Base-by-base conservation (phyloP, 331 rosid genomes). In the Quercus tomentella region DNA sequence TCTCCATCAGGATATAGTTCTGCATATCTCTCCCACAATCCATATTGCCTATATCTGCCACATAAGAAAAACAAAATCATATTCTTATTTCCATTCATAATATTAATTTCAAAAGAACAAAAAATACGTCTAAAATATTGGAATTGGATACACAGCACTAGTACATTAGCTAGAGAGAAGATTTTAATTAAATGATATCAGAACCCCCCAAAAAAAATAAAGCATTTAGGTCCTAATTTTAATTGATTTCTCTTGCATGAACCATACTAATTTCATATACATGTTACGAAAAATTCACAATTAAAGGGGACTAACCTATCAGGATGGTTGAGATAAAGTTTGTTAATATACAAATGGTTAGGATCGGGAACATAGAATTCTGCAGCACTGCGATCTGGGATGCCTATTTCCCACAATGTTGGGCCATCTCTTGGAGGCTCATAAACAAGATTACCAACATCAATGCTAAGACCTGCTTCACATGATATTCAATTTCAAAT, bases 371-470 rank as follows among this genome's bases (percentile, higher is more conserved):
- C 78, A 66, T 84, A 93, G 69, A 93, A 96, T 76, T 84, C 97
- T 31, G 88, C 88, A 17, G 97, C 96, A 35, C 90, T 82, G 2
- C 97, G 96, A 80, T 96, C 96, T 4, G 99, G 99, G 69, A 87
- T 84, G 45, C 99, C 98, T 77, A 96, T 96, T 81, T 96, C 98
- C 99, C 99, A 96, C 71, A 90, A 73, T 21, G 97, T 96, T 20
- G 94, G 97, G 16, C 97, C 99, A 72, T 88, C 78, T 84, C 99
- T 96, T 51, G 93, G 98, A 5, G 98, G 91, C 85, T 89, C 87
- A 77, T 77, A 93, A 5, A 87, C 83, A 70, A 93, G 75, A 41
- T 83, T 86, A 33, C 93, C 94, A 20, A 85, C 18, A 3, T 87
- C 81, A 81, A 87, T 80, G 12, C 85, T 83, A 81, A 87, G 66